Evolutionary conservation across 1,284 basidiomycete genomes (phyloP), one percentile per base, ranked within the genome.

Genomic region (Ustilago xerochloae): DNA sequence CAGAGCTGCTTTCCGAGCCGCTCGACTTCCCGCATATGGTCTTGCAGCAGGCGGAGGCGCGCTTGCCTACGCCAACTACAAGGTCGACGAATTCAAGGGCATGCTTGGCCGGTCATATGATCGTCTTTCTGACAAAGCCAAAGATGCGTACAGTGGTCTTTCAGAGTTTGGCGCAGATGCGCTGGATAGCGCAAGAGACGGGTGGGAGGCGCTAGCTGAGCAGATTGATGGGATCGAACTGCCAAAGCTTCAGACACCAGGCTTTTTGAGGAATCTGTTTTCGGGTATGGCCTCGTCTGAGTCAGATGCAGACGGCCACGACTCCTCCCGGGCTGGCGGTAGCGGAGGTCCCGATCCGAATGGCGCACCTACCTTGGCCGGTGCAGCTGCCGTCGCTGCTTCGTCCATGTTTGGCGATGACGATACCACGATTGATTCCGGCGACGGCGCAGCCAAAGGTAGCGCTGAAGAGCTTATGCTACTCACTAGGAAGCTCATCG

Each of bases 401-500:
- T 64, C 67, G 18, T 63, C 74, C 1, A 32, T 69, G 39, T 73
- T 69, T 56, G 68, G 63, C 9, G 77, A 70, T 15, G 63, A 67
- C 13, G 61, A 71, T 12, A 47, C 43, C 15, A 10, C 45, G 4
- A 22, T 38, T 18, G 38, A 49, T 26, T 38, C 48, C 6, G 41
- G 20, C 8, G 65, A 69, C 13, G 36, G 35, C 2, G 30, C 32
- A 2, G 33, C 53, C 20, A 57, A 47, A 16, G 51, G 56, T 28
- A 71, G 70, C 48, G 69, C 80, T 6, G 73, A 81, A 46, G 82
- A 84, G 56, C 88, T 98, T 52, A 93, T 98, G 90, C 90, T 95
- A 77, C 87, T 99, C 56, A 99, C 97, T 0, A 88, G 89, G 83
- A 98, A 97, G 84, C 89, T 99, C 58, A 99, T 99, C 81, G 94